These are phyloP conservation scores for Akanthomyces lecanii DNA, from an alignment of 2,329 filamentous ascomycete genomes.

Conservation along the genomic window DNA sequence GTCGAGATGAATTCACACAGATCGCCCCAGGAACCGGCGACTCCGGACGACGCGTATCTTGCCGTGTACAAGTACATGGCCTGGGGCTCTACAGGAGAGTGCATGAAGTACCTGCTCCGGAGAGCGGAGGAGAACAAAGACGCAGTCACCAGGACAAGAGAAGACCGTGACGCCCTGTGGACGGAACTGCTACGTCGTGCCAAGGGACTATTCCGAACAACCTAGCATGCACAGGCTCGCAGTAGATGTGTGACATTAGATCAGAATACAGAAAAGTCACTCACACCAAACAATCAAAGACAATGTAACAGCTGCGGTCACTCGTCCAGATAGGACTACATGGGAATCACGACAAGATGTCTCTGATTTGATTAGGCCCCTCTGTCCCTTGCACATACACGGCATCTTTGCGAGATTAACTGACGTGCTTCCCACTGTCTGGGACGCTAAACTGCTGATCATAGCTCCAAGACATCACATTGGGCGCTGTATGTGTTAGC, in stretches of 20 bases:
- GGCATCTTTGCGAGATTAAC: background rate
- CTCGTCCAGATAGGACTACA: background rate
- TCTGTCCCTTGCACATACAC: too few relatives aligned
- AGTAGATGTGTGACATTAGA: background rate
- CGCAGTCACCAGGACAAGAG: conserved; percentile 59
- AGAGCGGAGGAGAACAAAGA: conserved; percentile 66
- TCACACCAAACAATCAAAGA: background rate
- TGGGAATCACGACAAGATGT: background rate
- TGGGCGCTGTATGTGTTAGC: background rate
- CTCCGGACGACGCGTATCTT: conserved; percentile 29
- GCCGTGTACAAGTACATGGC: conserved; percentile 71
- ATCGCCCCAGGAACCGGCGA: conserved; percentile 1
- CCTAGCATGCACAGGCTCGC: background rate
- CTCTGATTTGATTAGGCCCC: background rate
- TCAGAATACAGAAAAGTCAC: background rate
- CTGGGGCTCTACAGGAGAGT: conserved; percentile 70
- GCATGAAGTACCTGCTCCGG: conserved; percentile 75
- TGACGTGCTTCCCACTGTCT: background rate
- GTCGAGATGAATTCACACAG: conserved; percentile 32
- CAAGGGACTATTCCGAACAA: conserved; percentile 33
- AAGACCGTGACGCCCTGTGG: conserved; percentile 59
- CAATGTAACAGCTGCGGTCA: background rate
- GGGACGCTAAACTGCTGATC: background rate
- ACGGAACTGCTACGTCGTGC: conserved; percentile 55
- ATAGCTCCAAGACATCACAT: background rate